Percentiles rank a stretch among this genome's conserved stretches.
Evolutionary conservation across 768 basidiomycete genomes (phyloP).

Genomic region (Termitomyces sp.): DNA sequence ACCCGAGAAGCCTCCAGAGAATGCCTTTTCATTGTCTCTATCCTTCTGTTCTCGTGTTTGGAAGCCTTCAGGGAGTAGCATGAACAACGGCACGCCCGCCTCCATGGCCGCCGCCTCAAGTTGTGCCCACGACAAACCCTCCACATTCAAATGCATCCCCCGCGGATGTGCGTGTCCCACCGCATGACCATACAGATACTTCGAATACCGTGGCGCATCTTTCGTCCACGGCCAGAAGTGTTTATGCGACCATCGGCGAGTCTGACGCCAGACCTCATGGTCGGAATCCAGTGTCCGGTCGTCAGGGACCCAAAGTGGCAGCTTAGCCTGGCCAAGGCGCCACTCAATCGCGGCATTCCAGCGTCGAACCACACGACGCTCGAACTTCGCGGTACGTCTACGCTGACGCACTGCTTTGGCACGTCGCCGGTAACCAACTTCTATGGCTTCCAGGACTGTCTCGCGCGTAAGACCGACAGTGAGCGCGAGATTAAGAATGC

Average conservation of each 20-base stretch:
- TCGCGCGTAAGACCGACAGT: constrained; percentile 65
- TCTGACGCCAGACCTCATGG: constrained; percentile 1
- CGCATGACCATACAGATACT: constrained; percentile 1
- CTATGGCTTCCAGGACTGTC: constrained; percentile 68
- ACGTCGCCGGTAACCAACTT: constrained; percentile 60
- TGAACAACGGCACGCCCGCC: constrained; percentile 57
- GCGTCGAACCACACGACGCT: constrained; percentile 43
- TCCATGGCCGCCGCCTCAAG: constrained; percentile 64
- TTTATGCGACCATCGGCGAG: neutral
- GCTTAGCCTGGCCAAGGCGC: constrained; percentile 48
- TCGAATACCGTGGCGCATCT: constrained; percentile 2
- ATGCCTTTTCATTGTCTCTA: neutral
- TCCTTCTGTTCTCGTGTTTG: neutral
- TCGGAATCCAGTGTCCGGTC: constrained; percentile 4
- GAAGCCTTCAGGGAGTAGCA: constrained; percentile 39
- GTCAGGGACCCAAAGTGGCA: constrained; percentile 53
- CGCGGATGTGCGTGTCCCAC: constrained; percentile 26
- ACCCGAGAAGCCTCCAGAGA: neutral
- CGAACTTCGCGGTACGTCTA: constrained; percentile 38
- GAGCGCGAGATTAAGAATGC: constrained; percentile 62
- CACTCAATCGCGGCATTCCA: constrained; percentile 65
- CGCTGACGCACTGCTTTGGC: constrained; percentile 41
- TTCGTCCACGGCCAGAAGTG: constrained; percentile 6
- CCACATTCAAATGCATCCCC: constrained; percentile 61
- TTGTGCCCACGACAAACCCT: constrained; percentile 51